Evolutionary conservation across 768 basidiomycete species (phyloP), one percentile per base, ranked within the genome.

Genomic region (Cystobasidium onofrii): DNA sequence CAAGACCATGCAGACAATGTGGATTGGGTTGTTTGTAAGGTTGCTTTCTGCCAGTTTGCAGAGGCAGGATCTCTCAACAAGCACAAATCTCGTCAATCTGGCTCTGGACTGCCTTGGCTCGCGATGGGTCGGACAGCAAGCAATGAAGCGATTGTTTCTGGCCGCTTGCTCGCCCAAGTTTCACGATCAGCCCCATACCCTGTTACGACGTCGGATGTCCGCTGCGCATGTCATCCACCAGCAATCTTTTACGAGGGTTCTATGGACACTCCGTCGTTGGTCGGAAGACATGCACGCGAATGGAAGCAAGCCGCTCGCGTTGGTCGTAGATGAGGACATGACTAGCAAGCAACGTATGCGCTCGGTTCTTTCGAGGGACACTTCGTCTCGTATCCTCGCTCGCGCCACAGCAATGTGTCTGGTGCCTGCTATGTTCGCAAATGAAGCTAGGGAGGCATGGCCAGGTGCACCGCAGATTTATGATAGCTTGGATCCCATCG

Each of bases 101-200:
- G 52, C 65, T 25, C 15, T 67, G 65, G 29, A 67, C n/a, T 10
- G n/a, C 20, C 43, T 67, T 6, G 65, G 65, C 44, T 43, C 29
- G 13, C 4, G 36, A 25, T 23, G 17, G 27, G 50, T 67, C 23
- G 46, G 65, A 1, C 25, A 25, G 29, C 44, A 39, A 29, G 65
- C 50, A 44, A 12, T 67, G 3, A 29, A 50, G 29, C 39, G 65
- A 13, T 2, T 67, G 9, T 27, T 67, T 44, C 12, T 12, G 27
- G 65, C 65, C 3, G 65, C 65, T 2, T 67, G 65, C 44, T 67
- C 65, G 39, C 65, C 65, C 12, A 43, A 52, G 17, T 67, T 46
- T 29, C 25, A 65, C 31, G 13, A 6, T 7, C 31, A 33, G 36
- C 60, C 60, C 9, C 31, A 61, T 15, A 39, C n/a, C 60, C 13